Base-by-base conservation (phyloP, 2,329 filamentous ascomycete genomes). In the Microdochium nivale region DNA sequence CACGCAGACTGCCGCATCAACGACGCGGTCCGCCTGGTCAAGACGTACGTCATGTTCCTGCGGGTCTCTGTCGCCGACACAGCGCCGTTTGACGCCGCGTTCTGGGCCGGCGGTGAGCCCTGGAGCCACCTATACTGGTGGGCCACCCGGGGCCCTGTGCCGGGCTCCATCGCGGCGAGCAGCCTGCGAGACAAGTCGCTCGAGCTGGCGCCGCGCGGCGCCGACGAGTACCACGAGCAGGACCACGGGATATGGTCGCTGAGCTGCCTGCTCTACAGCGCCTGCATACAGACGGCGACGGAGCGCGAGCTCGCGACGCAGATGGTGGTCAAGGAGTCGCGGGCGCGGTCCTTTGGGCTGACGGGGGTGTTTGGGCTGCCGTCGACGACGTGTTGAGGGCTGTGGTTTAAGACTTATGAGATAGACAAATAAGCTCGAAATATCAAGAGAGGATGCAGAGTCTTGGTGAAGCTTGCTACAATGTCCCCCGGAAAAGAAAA, bases 1-100 rank as follows among this genome's bases (percentile, higher is more conserved):
- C 53, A 61, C 7, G 49, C 56, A 2, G 63, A 68, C 55, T 68
- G 65, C 51, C 62, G 63, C 7, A 51, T 58, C 43, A 68, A 67
- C 51, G 65, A 68, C 43, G 60, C 62, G 1, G 49, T 63, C n/a
- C 58, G 64, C 9, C 55, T 68, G n/a, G 25, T 61, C 7, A 65
- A 62, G 53, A 53, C 59, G 10, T 68, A 68, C 47, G 27, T 66
- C 32, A 40, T 53, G 8, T 68, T 67, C 32, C 55, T 68, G 16
- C 57, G 61, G 40, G 25, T 32, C 54, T 44, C 40, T 13, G 64
- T 27, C 50, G 58, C 48, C 47, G 54, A 62, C 49, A 43, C 47
- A 1, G 48, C 52, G 1, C 49, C 37, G 0, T 68, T 67, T 43
- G 58, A 68, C 51, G 25, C 25, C 1, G 56, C 56, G 1, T 62